Evolutionary conservation across 2,329 filamentous ascomycete genomes (phyloP).

Genomic region (Penicillium brevicompactum): DNA sequence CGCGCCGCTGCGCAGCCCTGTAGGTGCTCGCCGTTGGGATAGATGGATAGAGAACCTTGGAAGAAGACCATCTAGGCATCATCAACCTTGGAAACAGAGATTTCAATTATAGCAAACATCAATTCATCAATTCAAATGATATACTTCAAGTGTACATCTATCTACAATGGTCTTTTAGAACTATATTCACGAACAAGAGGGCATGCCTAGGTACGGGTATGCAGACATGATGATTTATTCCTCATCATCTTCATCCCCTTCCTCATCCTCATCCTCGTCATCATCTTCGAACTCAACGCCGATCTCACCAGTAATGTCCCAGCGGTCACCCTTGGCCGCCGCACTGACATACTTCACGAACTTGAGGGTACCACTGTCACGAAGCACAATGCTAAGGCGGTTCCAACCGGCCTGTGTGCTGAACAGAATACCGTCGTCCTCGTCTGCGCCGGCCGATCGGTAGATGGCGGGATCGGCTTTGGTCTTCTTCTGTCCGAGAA

Average conservation of each 20-base stretch:
- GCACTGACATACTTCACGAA: constrained; percentile 96
- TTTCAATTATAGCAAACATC: not conserved
- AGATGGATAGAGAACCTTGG: too few relatives aligned
- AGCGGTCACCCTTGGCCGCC: constrained; percentile 81
- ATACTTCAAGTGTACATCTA: constrained; percentile 3
- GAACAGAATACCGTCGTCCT: constrained; percentile 75
- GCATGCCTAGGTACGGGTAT: not conserved
- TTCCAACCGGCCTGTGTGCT: constrained; percentile 79
- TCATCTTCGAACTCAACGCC: constrained; percentile 66
- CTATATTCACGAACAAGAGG: not conserved
- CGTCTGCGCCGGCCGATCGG: constrained; percentile 64
- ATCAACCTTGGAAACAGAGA: too few relatives aligned
- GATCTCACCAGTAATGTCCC: constrained; percentile 82
- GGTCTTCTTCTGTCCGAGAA: constrained; percentile 34
- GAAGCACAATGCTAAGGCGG: constrained; percentile 82
- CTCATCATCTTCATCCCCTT: constrained; percentile 28
- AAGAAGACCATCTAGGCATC: too few relatives aligned
- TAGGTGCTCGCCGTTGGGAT: too few relatives aligned
- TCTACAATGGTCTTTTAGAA: constrained; percentile 2
- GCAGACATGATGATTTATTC: not conserved
- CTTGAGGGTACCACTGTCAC: constrained; percentile 81
- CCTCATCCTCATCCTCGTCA: constrained; percentile 44
- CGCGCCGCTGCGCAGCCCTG: too few relatives aligned
- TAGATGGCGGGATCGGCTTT: constrained; percentile 81
- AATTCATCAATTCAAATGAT: constrained; percentile 10